phyloP scores from a whole-genome alignment of 208 protist species.

The Wallacemonas collosoma region DNA sequence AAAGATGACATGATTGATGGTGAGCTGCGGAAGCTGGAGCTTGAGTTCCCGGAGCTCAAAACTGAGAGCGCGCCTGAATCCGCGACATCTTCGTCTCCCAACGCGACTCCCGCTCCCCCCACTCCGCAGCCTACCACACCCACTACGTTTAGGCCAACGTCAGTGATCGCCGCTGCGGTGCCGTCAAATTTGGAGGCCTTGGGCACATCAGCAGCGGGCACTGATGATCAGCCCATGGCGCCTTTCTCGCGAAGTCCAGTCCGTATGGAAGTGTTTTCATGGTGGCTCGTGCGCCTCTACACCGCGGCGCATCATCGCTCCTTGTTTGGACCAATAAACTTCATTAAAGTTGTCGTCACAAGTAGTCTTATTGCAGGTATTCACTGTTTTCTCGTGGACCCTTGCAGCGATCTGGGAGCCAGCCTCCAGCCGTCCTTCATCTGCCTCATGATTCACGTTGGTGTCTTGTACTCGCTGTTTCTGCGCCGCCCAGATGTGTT shows the following conservation, averaged over 20 bases:
- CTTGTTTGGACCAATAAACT: constrained; percentile 36
- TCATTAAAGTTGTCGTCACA: constrained; percentile 29
- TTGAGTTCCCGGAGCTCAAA: constrained; percentile 31
- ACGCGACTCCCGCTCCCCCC: not conserved
- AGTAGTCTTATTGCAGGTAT: constrained; percentile 31
- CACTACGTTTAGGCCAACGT: not conserved
- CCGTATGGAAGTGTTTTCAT: constrained; percentile 8
- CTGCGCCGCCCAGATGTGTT: constrained; percentile 25
- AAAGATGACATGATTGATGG: constrained; percentile 29
- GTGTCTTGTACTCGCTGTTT: constrained; percentile 38
- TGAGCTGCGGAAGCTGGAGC: constrained; percentile 50
- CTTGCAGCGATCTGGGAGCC: constrained; percentile 31
- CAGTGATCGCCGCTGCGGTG: not conserved
- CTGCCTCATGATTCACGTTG: constrained; percentile 45
- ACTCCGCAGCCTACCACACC: not conserved
- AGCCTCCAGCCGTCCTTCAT: constrained; percentile 42
- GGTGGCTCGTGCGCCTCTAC: constrained; percentile 40
- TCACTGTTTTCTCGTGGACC: constrained; percentile 45
- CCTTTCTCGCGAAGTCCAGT: not conserved
- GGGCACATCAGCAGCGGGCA: too few species aligned
- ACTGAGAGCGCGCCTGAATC: not conserved
- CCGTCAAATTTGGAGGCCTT: not conserved
- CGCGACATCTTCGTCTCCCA: not conserved
- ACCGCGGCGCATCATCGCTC: constrained; percentile 47
- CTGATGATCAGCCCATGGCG: not conserved